Base-by-base conservation (phyloP, 768 basidiomycete genomes). In the Agaricus sinodeliciosus region DNA sequence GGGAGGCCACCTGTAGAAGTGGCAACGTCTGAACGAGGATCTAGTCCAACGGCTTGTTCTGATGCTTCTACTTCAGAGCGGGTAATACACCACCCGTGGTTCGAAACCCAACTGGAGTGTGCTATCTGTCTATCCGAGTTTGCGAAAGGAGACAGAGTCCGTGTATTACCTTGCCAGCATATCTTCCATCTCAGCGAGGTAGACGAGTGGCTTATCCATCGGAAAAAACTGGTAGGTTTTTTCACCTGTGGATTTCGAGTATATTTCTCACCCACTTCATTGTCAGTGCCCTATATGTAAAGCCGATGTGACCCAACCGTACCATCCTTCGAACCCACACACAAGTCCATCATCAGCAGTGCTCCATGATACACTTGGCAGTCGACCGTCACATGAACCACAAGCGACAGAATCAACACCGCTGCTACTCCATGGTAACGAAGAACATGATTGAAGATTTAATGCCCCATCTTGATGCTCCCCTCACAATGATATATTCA, bases 161-260 rank as follows among this genome's bases (percentile, higher is more conserved):
- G 94, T 59, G 90, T 94, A 48, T 65, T 97, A 37, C 95, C 95
- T 1, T 98, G 95, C 62, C 87, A 89, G 43, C 95, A 98, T 65
- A 84, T 98, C 49, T 98, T 96, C 70, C 95, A 98, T 68, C 78
- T 90, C 42, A 78, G 85, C 34, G 95, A 97, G 65, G 81, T 96
- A 36, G 92, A 94, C 65, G 79, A 86, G 58, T 98, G 95, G 95
- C 70, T 98, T 55, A 85, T 94, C 51, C 83, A 87, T 56, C 81
- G 90, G 67, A 91, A 94, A 75, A 96, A 96, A 73, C 69, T 95
- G 67, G 94, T 94, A 62, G 63, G 87, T 45, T 50, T 48, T 26
- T 55, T 39, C n/a, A 48, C 28, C 1, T n/a, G 37, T 31, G 16
- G 55, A 34, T 52, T 40, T 55, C n/a, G 8, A 28, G 15, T 19